Conservation (phyloP, 768 basidiomycete species). For the Serpula lacrymans region DNA sequence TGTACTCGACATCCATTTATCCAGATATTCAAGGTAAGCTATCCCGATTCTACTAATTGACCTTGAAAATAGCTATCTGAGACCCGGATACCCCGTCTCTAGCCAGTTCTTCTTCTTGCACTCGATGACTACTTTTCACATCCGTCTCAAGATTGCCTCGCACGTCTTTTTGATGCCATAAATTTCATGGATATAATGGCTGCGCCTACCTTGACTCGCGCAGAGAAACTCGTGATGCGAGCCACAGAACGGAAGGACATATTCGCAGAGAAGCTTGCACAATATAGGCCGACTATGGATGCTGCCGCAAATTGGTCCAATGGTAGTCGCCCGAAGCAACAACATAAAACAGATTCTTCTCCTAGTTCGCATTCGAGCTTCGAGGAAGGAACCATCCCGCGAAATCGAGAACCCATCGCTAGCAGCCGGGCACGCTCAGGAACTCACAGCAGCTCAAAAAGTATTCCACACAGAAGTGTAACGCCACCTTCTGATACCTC, state of each 20-base stretch:
- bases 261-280: constrained; percentile 79
- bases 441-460: constrained; percentile 35
- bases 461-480: constrained; percentile 30
- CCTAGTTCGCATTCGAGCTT: constrained; percentile 65
- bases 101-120: constrained; percentile 93
- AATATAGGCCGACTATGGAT: no score
- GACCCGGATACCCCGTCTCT: constrained; percentile 4
- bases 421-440: constrained; percentile 38
- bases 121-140: constrained; percentile 91
- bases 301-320: no score
- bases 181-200: constrained; percentile 87
- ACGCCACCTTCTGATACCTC: constrained; percentile 70
- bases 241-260: constrained; percentile 89
- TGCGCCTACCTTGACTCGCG: constrained; percentile 72
- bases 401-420: constrained; percentile 17
- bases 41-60: neutral
- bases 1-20: constrained; percentile 93
- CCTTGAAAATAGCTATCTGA: neutral
- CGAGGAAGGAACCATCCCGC: constrained; percentile 62
- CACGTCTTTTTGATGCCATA: constrained; percentile 87
- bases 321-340: constrained; percentile 30
- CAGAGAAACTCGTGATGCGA: constrained; percentile 88
- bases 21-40: constrained; percentile 86
- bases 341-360: constrained; percentile 47
- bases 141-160: constrained; percentile 87